Evolutionary conservation across 2,329 filamentous ascomycete genomes (phyloP).

Genomic region (Diplodia intermedia): DNA sequence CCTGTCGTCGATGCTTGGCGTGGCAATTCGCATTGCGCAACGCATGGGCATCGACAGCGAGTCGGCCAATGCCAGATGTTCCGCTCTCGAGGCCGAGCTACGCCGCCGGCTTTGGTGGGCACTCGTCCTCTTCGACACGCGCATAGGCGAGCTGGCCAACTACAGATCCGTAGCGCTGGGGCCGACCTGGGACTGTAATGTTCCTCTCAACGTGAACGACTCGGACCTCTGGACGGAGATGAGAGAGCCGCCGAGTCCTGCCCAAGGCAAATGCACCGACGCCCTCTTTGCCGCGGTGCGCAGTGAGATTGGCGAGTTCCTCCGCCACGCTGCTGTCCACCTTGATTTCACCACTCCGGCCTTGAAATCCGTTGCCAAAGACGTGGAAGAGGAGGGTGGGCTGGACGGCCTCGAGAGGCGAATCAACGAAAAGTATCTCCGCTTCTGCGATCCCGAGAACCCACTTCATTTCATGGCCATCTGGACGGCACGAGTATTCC

Average conservation of each 20-base stretch:
- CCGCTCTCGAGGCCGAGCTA: constrained; percentile 63
- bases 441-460: constrained; percentile 54
- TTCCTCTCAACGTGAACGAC: constrained; percentile 61
- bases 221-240: constrained; percentile 54
- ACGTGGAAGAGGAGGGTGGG: constrained; percentile 36
- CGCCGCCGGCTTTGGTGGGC: constrained; percentile 62
- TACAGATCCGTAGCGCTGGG: constrained; percentile 61
- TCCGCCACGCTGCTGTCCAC: constrained; percentile 51
- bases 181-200: constrained; percentile 61
- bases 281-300: constrained; percentile 61
- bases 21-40: constrained; percentile 60
- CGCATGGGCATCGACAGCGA: constrained; percentile 63
- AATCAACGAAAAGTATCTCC: constrained; percentile 53
- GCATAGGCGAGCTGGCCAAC: constrained; percentile 64
- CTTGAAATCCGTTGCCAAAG: constrained; percentile 49
- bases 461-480: constrained; percentile 58
- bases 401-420: constrained; percentile 49
- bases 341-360: constrained; percentile 57
- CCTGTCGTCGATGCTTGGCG: constrained; percentile 63
- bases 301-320: constrained; percentile 55
- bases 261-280: constrained; percentile 58
- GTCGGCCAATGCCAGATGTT: constrained; percentile 56
- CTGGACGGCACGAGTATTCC: constrained; percentile 52
- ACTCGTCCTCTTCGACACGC: constrained; percentile 59
- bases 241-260: constrained; percentile 48